Conservation (phyloP, 2,329 filamentous ascomycete species). For the Alternaria triticimaculans region DNA sequence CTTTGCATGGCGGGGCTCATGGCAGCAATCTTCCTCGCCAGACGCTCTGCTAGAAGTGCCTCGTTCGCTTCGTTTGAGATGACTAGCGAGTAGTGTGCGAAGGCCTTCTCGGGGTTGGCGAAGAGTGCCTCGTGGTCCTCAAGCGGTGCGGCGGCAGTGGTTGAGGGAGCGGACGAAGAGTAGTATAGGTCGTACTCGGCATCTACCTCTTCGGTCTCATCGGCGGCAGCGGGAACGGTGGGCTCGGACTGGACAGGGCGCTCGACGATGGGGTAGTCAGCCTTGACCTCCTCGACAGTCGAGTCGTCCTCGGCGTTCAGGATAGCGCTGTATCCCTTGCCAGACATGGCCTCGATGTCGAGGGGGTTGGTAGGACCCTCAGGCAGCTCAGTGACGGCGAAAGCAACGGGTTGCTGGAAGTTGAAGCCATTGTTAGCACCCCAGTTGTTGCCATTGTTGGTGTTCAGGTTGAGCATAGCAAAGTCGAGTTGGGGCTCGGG, state of each 20-base stretch:
- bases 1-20: slow-evolving; percentile 44
- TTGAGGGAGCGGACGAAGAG: slow-evolving; percentile 48
- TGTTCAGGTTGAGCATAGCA: slow-evolving; percentile 68
- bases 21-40: slow-evolving; percentile 44
- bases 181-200: slow-evolving; percentile 68
- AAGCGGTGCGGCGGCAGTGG: slow-evolving; percentile 48
- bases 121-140: slow-evolving; percentile 45
- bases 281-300: slow-evolving; percentile 56
- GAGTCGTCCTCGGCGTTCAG: slow-evolving; percentile 45
- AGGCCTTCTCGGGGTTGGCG: slow-evolving; percentile 68
- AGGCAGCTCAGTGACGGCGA: slow-evolving; percentile 74
- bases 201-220: slow-evolving; percentile 60
- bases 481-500: slow-evolving; percentile 81
- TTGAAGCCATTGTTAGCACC: slow-evolving; percentile 60
- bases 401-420: slow-evolving; percentile 70
- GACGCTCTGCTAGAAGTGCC: slow-evolving; percentile 38
- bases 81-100: slow-evolving; percentile 69
- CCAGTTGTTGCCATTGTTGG: slow-evolving; percentile 50
- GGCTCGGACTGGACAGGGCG: slow-evolving; percentile 39
- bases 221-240: slow-evolving; percentile 20
- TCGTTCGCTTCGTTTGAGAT: slow-evolving; percentile 60
- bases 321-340: slow-evolving; percentile 63
- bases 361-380: slow-evolving; percentile 67
- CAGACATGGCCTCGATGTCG: slow-evolving; percentile 68
- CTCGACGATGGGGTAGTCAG: slow-evolving; percentile 58